Evolutionary conservation across 768 basidiomycete species (phyloP).

Genomic region (Suillus brevipes): DNA sequence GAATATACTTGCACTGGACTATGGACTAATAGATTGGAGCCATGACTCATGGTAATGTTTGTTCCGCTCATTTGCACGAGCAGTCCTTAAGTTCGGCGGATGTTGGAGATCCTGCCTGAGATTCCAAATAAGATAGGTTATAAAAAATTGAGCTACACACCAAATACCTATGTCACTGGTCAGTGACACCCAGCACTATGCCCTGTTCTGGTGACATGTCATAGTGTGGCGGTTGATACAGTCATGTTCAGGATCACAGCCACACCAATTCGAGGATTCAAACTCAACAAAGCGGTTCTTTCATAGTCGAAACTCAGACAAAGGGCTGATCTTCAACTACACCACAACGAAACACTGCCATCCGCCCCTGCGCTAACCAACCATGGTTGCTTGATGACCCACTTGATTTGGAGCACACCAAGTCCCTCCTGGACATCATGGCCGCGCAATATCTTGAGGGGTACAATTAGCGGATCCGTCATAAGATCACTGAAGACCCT

Average conservation of each 20-base stretch:
- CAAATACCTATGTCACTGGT: not conserved
- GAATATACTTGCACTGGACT: not conserved
- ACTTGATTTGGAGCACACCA: constrained; percentile 88
- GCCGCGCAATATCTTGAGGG: constrained; percentile 93
- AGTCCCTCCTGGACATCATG: constrained; percentile 83
- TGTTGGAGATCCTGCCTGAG: not conserved
- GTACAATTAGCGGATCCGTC: constrained; percentile 97
- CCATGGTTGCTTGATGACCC: constrained; percentile 92
- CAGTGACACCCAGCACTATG: not conserved
- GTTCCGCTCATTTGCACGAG: not conserved
- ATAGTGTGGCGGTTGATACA: not conserved
- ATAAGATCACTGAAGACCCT: constrained; percentile 93
- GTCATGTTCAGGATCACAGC: constrained; percentile 3
- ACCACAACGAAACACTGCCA: constrained; percentile 87
- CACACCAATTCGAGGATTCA: not conserved
- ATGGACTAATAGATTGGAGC: not conserved
- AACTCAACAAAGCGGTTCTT: constrained; percentile 13
- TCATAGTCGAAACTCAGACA: constrained; percentile 29
- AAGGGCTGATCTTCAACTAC: constrained; percentile 50
- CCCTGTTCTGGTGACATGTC: not conserved
- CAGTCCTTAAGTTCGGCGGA: not conserved
- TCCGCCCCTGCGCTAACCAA: constrained; percentile 91
- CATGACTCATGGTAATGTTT: not conserved
- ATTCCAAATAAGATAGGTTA: not conserved
- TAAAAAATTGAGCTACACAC: not conserved